Evolutionary conservation across 352 stramenopile genomes (phyloP), one percentile per base, ranked within the genome.

Genomic region (Blastocystis sp.): DNA sequence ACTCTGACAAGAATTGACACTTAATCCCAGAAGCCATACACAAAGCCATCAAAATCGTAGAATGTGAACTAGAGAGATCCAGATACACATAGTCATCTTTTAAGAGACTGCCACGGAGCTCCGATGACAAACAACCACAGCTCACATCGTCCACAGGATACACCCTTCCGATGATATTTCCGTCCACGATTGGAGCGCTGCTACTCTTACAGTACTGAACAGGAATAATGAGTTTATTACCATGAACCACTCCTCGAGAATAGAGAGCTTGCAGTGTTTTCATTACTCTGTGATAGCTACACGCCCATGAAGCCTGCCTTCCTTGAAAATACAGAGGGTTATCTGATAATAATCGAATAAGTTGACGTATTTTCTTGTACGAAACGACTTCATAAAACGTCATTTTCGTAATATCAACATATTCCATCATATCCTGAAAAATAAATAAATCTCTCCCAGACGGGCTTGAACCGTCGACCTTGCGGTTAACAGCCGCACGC

Each of bases 401-500:
- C 2, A 30, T 37, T 59, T 59, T 16, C 59, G 26, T 68, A 16
- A 68, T 1, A 26, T 5, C 26, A 68, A 68, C 20, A 16, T 30
- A 24, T 18, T 68, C 59, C 59, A 4, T 39, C 30, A 34, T 34
- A 34, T 34, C 30, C 1, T 34, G 30, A 34, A 34, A 34, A 34
- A 34, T 34, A 75, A 75, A 75, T 53, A 41, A 75, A 75, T 53
- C 64, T 75, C 64, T 75, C 64, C 64, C 64, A 75, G 64, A 75
- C 64, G 64, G 64, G 64, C 16, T 75, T 75, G 64, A 75, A 75
- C 64, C 64, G 64, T 75, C 64, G 64, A 75, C 64, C 64, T 75
- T 75, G 64, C 64, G 64, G 64, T 75, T 75, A 75, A 75, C 64
- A 75, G 64, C 64, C 64, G 64, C 64, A 75, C 64, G 64, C 64